These are phyloP conservation scores for Sesbania bispinosa DNA, from an alignment of 306 rosid genomes.

Conservation along the genomic window DNA sequence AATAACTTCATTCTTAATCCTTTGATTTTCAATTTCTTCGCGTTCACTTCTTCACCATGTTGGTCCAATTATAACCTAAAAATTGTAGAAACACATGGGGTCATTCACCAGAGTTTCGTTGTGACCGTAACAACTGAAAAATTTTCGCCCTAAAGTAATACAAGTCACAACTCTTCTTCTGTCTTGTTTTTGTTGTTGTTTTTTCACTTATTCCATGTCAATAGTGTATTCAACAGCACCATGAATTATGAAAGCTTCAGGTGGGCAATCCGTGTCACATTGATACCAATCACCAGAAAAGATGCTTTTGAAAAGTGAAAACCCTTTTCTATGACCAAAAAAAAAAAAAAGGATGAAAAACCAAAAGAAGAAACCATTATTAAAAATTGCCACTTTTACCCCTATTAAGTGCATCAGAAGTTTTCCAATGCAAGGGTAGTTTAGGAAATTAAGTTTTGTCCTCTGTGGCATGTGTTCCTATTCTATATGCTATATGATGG, in stretches of 20 bases:
- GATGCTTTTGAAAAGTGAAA: background rate
- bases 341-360: background rate
- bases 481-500: background rate
- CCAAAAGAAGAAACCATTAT: background rate
- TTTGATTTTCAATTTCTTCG: background rate
- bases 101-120: background rate
- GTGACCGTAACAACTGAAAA: slow-evolving; percentile 2
- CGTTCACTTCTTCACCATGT: background rate
- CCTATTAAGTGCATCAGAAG: background rate
- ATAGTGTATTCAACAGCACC: background rate
- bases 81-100: background rate
- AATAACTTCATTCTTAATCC: background rate
- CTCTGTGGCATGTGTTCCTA: background rate
- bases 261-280: slow-evolving; percentile 30
- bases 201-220: background rate
- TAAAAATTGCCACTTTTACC: background rate
- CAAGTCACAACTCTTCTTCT: background rate
- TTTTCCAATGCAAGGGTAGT: background rate
- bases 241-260: slow-evolving; percentile 1
- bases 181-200: background rate
- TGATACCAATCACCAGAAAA: slow-evolving; percentile 7
- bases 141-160: background rate
- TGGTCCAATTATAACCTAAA: background rate
- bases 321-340: background rate
- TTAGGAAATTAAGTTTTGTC: background rate